These are phyloP conservation scores for Rhizophagus clarus DNA, from an alignment of 192 early-diverging fungal genomes.

Conservation along the genomic window DNA sequence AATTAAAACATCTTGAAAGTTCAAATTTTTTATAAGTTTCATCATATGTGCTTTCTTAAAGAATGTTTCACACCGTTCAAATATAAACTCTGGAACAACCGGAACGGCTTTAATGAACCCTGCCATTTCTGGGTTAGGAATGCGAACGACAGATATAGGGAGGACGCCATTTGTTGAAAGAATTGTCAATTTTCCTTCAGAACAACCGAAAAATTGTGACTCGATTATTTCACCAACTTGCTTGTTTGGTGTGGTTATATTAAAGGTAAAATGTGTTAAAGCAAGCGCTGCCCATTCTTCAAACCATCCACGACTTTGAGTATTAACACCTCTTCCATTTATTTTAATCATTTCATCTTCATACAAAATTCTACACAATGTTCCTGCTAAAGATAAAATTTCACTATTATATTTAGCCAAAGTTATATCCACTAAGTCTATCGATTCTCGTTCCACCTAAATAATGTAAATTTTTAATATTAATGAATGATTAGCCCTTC, in stretches of 20 bases:
- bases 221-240: conserved; percentile 64
- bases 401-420: conserved; percentile 83
- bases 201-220: conserved; percentile 58
- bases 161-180: conserved; percentile 69
- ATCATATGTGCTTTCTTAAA: conserved; percentile 50
- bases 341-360: conserved; percentile 76
- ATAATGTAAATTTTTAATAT: not conserved
- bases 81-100: conserved; percentile 51
- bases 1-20: conserved; percentile 62
- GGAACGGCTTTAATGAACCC: conserved; percentile 69
- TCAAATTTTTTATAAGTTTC: conserved; percentile 45
- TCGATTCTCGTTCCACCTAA: conserved; percentile 75
- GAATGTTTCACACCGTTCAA: conserved; percentile 55
- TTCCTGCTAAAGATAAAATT: conserved; percentile 69
- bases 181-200: conserved; percentile 52
- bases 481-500: too few relatives aligned
- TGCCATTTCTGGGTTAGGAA: conserved; percentile 62
- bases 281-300: conserved; percentile 67
- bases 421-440: conserved; percentile 86
- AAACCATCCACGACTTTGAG: not conserved
- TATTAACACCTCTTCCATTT: conserved; percentile 48
- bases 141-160: conserved; percentile 50
- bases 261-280: conserved; percentile 66
- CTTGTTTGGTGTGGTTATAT: conserved; percentile 67
- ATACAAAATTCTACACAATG: conserved; percentile 73